phyloP scores from a whole-genome alignment of 345 rosid species.

The Laguncularia racemosa region DNA sequence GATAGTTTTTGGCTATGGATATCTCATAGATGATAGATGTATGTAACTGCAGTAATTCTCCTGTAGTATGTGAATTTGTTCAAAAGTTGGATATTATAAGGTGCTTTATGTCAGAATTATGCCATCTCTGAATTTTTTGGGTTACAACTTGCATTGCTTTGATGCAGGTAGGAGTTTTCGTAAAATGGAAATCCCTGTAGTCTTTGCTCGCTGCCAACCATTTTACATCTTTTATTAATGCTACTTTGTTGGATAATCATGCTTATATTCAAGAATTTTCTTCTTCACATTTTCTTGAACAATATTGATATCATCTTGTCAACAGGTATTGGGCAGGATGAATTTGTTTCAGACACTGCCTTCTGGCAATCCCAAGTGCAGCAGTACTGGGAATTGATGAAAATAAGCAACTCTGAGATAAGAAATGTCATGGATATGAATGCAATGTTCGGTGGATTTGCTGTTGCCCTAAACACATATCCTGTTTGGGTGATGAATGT shows the following conservation, averaged over 20 bases:
- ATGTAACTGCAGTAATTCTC: not conserved
- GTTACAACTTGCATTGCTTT: too few species aligned
- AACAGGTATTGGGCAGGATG: conserved; percentile 60
- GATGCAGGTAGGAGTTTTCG: too few species aligned
- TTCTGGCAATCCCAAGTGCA: conserved; percentile 76
- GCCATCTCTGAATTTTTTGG: not conserved
- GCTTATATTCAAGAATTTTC: too few species aligned
- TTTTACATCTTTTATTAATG: too few species aligned
- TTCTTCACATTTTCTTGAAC: not conserved
- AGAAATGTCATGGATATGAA: conserved; percentile 93
- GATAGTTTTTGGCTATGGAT: not conserved
- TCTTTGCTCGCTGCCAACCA: too few species aligned
- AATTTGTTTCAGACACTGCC: conserved; percentile 41
- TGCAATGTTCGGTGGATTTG: conserved; percentile 76
- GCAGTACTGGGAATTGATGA: conserved; percentile 65
- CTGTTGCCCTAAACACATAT: conserved; percentile 45
- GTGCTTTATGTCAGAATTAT: not conserved
- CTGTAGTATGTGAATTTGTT: not conserved
- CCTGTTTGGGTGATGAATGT: conserved; percentile 97
- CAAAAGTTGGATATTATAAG: not conserved
- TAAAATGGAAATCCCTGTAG: too few species aligned
- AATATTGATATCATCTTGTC: conserved; percentile 5
- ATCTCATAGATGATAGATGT: not conserved
- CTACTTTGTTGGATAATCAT: too few species aligned
- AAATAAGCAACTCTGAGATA: conserved; percentile 35